Evolutionary conservation across 2,329 filamentous ascomycete species (phyloP), one percentile per base, ranked within the genome.

Genomic region (Colletotrichum brevisporum): DNA sequence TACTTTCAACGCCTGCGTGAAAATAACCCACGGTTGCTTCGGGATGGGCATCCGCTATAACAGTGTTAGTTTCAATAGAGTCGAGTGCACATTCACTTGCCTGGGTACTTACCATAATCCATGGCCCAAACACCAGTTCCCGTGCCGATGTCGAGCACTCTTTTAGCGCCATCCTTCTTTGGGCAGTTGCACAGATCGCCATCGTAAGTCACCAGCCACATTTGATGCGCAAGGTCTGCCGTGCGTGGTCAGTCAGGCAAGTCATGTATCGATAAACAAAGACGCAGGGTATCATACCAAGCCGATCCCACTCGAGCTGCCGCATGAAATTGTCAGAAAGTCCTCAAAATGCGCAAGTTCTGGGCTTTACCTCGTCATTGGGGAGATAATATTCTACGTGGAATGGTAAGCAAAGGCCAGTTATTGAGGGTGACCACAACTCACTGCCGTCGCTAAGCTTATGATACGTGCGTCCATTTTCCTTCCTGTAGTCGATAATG

Each of bases 201-300:
- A 1, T 76, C 74, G n/a, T 78, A 74, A 0, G 79, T 81, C 8
- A 82, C 61, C 0, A 67, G 53, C 54, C 78, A 79, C 0, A 81
- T 63, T 41, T 80, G 76, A 63, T 82, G 80, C 67, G 81, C 78
- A 0, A 82, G 64, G 62, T 82, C 78, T 76, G 13, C 6, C 8
- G 2, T 5, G 16, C 41, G 36, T 39, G 36, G 13, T 39, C 13
- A 39, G 36, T 39, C 13, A 2, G 36, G 36, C 21, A 39, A 39
- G 3, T 9, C 36, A 3, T 39, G 3, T 3, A 39, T 39, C 13
- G 36, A 4, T 18, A 24, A 24, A 24, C 21, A 24, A 3, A 24
- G 21, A n/a, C 6, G n/a, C 10, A 31, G 13, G 16, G 13, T 15
- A 21, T 21, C 24, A 47, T 55, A 55, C 55, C 54, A 36, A 54